These are phyloP conservation scores for Mytilinidion resinicola DNA, from an alignment of 495 filamentous ascomycete species.

Conservation along the genomic window DNA sequence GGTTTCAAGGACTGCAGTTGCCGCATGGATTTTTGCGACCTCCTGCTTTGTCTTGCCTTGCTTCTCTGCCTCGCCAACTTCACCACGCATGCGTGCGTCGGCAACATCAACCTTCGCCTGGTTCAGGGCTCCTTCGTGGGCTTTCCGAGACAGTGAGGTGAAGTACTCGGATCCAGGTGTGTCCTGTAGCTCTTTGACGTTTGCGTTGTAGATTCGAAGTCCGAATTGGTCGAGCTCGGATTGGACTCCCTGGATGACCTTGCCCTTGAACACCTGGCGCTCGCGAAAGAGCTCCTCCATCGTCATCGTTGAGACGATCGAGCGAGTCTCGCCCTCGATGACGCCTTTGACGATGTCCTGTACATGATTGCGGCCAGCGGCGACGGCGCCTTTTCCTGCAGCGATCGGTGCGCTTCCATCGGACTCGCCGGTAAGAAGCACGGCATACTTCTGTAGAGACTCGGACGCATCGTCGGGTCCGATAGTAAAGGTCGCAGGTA, in stretches of 20 bases:
- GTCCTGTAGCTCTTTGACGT: conserved; percentile 79
- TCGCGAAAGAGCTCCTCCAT: conserved; percentile 85
- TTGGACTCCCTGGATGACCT: conserved; percentile 73
- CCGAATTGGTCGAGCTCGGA: conserved; percentile 68
- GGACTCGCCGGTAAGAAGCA: conserved; percentile 58
- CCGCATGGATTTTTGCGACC: conserved; percentile 74
- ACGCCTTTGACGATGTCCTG: conserved; percentile 84
- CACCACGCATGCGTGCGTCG: conserved; percentile 68
- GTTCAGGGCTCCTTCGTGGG: conserved; percentile 75
- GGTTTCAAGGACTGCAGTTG: conserved; percentile 75
- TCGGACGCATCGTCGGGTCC: conserved; percentile 63
- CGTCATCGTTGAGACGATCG: conserved; percentile 71
- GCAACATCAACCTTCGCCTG: conserved; percentile 75
- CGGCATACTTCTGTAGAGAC: conserved; percentile 69
- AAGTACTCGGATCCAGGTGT: conserved; percentile 73
- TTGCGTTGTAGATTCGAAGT: conserved; percentile 65
- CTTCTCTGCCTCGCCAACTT: conserved; percentile 73
- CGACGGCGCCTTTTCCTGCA: conserved; percentile 32
- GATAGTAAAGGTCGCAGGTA: conserved; percentile 80
- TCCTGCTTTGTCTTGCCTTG: conserved; percentile 70
- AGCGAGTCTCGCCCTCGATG: conserved; percentile 78
- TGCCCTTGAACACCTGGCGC: conserved; percentile 69
- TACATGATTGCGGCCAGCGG: conserved; percentile 52
- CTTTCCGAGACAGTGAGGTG: conserved; percentile 68
- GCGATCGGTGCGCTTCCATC: conserved; percentile 35